Evolutionary conservation across 2,329 filamentous ascomycete genomes (phyloP).

Genomic region (Colletotrichum lupini): DNA sequence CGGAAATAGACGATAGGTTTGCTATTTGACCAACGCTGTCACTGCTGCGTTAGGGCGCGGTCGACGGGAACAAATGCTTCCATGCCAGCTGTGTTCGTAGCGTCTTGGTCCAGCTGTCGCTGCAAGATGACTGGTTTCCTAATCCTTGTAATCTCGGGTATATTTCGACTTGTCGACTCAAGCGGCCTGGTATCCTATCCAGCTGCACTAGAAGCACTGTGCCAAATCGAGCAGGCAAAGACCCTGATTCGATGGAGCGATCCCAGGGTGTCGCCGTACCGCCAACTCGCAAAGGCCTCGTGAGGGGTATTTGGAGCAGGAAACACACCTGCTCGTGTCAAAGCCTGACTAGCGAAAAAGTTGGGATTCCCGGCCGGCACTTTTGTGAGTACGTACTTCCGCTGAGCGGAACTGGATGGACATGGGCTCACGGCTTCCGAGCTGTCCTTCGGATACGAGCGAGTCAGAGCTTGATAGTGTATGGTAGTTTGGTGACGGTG

Average conservation of each 20-base stretch:
- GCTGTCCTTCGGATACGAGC: conserved; percentile 30
- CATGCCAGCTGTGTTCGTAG: conserved; percentile 16
- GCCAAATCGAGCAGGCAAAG: conserved; percentile 30
- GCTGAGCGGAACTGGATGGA: conserved; percentile 15
- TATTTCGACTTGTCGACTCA: conserved; percentile 35
- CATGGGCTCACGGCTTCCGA: conserved; percentile 30
- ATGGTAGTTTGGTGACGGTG: conserved; percentile 15
- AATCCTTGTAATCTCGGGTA: conserved; percentile 33
- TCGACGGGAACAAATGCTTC: conserved; percentile 1
- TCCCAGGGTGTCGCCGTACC: conserved; percentile 1
- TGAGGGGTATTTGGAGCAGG: conserved; percentile 30
- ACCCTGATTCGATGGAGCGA: conserved; percentile 22
- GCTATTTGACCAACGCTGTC: conserved; percentile 26
- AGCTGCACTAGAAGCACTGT: neutral
- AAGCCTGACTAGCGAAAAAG: conserved; percentile 26
- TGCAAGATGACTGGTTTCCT: neutral
- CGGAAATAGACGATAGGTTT: conserved; percentile 8
- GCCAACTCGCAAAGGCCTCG: conserved; percentile 3
- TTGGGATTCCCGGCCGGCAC: conserved; percentile 30
- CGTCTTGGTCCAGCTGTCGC: neutral
- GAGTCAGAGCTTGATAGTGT: conserved; percentile 30
- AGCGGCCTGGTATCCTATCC: conserved; percentile 14
- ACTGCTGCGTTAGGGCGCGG: conserved; percentile 14
- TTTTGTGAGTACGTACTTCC: conserved; percentile 30
- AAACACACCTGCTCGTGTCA: conserved; percentile 20